Evolutionary conservation across 192 early-diverging fungal genomes (phyloP), one percentile per base, ranked within the genome.

Genomic region (Diversispora eburnea): DNA sequence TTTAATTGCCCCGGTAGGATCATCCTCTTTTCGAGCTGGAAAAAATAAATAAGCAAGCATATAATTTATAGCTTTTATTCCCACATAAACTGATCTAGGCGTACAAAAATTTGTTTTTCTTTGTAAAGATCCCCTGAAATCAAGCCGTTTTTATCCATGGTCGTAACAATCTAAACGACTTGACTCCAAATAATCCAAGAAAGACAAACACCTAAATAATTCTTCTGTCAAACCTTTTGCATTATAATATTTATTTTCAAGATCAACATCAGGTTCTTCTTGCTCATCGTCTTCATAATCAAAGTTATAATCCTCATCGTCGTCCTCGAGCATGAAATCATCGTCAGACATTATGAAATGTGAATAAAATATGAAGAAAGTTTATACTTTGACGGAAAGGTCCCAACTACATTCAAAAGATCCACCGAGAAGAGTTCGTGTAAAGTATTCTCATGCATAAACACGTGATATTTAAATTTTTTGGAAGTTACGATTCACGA

Each of bases 171-270:
- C 25, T 33, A 33, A 33, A 33, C 25, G 25, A 33, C 25, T 33
- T 33, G 25, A 33, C 25, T 33, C 25, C 25, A 33, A 2, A 9
- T 54, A 54, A 54, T 13, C 51, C 12, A 54, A 10, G 51, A 13
- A 49, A 10, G 13, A 49, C 7, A 10, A 49, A 49, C 48, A 17
- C 12, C n/a, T 2, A 3, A 10, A 17, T 0, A 49, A 49, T 49
- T 8, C 13, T 10, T 49, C 7, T 49, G 48, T 10, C 51, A 54
- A 33, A 84, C 93, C 91, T 84, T 96, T 96, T 55, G 94, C 94
- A 65, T 85, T 90, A 77, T 96, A 94, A 78, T 96, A 96, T 69
- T 87, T 91, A 77, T 96, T 94, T 75, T 96, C 94, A 45, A 96
- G 75, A 65, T 89, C 90, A 12, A 92, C 90, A 74, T 92, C 89